These are phyloP conservation scores for Fusarium coicis DNA, from an alignment of 2,329 filamentous ascomycete genomes.

Conservation along the genomic window DNA sequence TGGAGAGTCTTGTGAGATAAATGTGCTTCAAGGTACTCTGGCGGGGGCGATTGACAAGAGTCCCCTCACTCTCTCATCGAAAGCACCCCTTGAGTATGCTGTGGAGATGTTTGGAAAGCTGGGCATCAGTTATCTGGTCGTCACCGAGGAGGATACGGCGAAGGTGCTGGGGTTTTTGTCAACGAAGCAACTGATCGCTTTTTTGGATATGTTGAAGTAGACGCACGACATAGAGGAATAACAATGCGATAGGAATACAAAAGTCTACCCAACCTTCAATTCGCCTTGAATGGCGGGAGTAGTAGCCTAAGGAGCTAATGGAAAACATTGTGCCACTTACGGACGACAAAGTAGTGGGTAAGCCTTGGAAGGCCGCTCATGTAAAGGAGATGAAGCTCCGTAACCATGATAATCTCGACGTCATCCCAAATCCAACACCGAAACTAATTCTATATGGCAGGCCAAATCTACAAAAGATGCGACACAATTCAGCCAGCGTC, in stretches of 20 bases:
- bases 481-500: no score
- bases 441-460: conserved; percentile 50
- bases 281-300: no score
- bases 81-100: conserved; percentile 23
- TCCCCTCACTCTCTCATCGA: background rate
- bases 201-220: background rate
- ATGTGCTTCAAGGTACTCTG: background rate
- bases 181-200: conserved; percentile 1
- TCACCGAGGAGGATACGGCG: conserved; percentile 12
- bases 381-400: conserved; percentile 55
- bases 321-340: no score
- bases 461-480: no score
- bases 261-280: no score
- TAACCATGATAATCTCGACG: conserved; percentile 52
- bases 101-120: conserved; percentile 20
- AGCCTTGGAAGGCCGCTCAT: no score
- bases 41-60: background rate
- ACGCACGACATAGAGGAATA: no score
- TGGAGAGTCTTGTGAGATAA: background rate
- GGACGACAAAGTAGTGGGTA: no score
- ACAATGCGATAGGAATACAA: no score
- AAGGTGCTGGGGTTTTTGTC: conserved; percentile 4
- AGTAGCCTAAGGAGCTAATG: no score
- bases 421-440: conserved; percentile 53
- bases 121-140: background rate